Conservation (phyloP, 225 moss, liverwort and hornwort genomes). For the Neckera pumila region DNA sequence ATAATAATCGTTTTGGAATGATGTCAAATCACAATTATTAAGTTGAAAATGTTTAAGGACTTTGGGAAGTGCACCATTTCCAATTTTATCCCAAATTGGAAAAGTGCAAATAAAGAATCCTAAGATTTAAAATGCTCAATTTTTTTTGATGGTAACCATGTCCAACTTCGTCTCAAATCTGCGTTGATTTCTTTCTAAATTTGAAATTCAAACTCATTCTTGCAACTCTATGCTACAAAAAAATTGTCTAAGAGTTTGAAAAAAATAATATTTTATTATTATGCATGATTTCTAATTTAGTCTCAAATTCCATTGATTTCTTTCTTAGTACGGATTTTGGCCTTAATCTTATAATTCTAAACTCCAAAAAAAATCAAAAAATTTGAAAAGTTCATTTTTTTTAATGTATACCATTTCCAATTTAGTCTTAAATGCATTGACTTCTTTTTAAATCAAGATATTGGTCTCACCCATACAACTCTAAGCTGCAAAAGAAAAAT, state of each 20-base stretch:
- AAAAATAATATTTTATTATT: fast-evolving
- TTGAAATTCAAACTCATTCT: not conserved
- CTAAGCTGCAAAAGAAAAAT: not conserved
- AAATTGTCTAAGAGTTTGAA: not conserved
- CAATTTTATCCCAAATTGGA: not conserved
- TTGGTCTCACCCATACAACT: not conserved
- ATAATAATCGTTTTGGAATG: not conserved
- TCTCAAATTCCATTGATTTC: not conserved
- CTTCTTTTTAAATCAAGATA: not conserved
- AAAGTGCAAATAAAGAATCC: not conserved
- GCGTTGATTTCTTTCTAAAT: not conserved
- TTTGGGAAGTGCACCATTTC: not conserved
- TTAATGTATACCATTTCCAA: no score
- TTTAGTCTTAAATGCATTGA: not conserved
- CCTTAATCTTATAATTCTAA: not conserved
- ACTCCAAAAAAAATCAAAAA: fast-evolving
- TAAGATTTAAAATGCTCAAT: not conserved
- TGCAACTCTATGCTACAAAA: not conserved
- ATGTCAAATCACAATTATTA: no score
- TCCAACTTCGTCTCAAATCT: not conserved
- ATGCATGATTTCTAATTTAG: fast-evolving
- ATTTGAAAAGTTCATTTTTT: not conserved
- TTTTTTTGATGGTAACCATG: not conserved
- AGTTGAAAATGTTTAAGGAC: not conserved
- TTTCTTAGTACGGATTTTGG: not conserved